Evolutionary conservation across 2,329 filamentous ascomycete genomes (phyloP).

Genomic region (Sclerotinia trifoliorum): DNA sequence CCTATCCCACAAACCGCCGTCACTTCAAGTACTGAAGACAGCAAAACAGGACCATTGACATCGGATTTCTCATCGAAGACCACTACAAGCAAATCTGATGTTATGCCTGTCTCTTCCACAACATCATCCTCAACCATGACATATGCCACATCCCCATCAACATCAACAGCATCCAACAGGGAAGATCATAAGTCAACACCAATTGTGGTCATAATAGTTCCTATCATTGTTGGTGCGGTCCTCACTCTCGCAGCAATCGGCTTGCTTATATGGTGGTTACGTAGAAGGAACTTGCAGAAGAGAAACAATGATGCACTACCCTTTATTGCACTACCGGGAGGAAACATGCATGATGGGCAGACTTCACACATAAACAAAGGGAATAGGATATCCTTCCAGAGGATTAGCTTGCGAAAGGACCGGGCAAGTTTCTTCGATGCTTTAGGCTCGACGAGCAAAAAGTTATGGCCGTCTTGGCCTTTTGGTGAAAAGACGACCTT

Average conservation of each 20-base stretch:
- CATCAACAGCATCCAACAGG: too few species aligned
- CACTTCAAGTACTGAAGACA: neutral
- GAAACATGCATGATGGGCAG: neutral
- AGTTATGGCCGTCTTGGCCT: constrained; percentile 10
- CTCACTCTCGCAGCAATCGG: neutral
- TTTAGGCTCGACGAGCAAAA: neutral
- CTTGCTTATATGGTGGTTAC: constrained; percentile 1
- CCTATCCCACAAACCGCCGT: neutral
- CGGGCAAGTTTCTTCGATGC: neutral
- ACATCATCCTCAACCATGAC: neutral
- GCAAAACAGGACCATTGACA: neutral
- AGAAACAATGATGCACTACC: neutral
- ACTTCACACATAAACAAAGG: neutral
- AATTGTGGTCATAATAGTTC: neutral
- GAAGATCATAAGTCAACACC: neutral
- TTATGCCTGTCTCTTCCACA: neutral
- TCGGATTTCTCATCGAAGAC: neutral
- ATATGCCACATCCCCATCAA: neutral
- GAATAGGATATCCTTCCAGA: neutral
- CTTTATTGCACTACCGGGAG: too few species aligned
- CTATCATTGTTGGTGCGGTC: neutral
- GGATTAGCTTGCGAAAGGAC: neutral
- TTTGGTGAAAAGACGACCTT: neutral
- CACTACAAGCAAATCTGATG: neutral
- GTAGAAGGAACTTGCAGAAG: neutral